phyloP scores from a whole-genome alignment of 2,329 filamentous ascomycete species.

The Botrytis galanthina region DNA sequence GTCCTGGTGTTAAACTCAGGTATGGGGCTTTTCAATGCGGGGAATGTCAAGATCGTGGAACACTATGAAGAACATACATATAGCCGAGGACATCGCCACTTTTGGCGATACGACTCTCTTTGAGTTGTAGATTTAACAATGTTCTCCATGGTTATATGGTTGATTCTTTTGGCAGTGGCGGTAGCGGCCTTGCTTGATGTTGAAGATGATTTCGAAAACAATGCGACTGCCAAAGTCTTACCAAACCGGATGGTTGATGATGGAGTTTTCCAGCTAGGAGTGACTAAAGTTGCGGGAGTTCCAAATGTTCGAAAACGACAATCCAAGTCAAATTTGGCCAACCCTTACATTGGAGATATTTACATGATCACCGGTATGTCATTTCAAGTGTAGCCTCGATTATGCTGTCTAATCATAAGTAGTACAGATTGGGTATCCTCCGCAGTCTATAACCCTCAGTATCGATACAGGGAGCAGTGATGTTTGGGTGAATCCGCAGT shows the following conservation, averaged over 20 bases:
- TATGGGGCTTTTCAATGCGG: background rate
- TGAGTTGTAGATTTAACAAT: background rate
- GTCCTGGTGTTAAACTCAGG: background rate
- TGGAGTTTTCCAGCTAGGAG: constrained; percentile 10
- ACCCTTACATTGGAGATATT: constrained; percentile 15
- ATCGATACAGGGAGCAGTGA: constrained; percentile 19
- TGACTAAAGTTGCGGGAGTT: background rate
- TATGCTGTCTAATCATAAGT: background rate
- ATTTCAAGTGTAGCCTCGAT: background rate
- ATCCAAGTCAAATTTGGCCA: constrained; percentile 5
- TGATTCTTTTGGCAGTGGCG: background rate
- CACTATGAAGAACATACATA: background rate
- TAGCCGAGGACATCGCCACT: background rate
- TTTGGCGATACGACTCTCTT: background rate
- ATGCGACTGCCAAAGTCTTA: background rate
- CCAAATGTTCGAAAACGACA: constrained; percentile 5
- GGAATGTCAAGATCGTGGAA: constrained; percentile 2
- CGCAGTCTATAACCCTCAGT: constrained; percentile 11
- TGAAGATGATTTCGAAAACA: background rate
- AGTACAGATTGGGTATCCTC: constrained; percentile 19
- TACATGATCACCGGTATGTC: constrained; percentile 17
- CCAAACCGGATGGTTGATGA: background rate
- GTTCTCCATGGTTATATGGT: background rate
- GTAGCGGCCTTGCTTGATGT: background rate
- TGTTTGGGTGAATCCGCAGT: constrained; percentile 17